Percentiles rank a stretch among this genome's conserved stretches.
Evolutionary conservation across 2,329 filamentous ascomycete species (phyloP).

Genomic region (Fusarium transvaalense): DNA sequence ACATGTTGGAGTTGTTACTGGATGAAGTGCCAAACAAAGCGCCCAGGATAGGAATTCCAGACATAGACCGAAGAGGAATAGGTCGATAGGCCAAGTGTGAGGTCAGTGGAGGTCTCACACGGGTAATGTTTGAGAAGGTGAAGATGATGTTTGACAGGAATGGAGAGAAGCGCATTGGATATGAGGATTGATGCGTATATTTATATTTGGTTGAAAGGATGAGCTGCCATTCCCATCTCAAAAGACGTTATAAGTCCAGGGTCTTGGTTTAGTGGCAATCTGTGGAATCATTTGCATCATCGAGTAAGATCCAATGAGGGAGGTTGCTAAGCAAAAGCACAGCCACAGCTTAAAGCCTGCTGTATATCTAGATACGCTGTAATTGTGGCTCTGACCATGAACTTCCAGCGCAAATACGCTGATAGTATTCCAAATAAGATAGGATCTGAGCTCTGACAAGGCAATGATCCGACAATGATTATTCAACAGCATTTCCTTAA

Average conservation of each 20-base stretch:
- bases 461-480: neutral
- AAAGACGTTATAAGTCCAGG: conserved; percentile 19
- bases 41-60: conserved; percentile 81
- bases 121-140: conserved; percentile 61
- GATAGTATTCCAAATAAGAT: conserved; percentile 8
- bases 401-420: conserved; percentile 14
- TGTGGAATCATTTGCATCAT: conserved; percentile 50
- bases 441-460: neutral
- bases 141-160: conserved; percentile 62
- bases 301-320: conserved; percentile 19
- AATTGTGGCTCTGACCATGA: neutral
- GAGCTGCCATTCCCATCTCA: conserved; percentile 1
- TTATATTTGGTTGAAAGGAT: conserved; percentile 27
- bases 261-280: conserved; percentile 17
- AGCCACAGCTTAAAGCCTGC: conserved; percentile 25
- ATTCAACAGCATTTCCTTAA: conserved; percentile 6
- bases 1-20: conserved; percentile 67
- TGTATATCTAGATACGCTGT: conserved; percentile 3
- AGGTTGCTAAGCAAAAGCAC: conserved; percentile 15
- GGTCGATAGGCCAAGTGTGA: conserved; percentile 45
- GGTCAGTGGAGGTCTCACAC: conserved; percentile 50
- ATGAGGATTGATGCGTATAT: conserved; percentile 5
- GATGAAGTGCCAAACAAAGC: conserved; percentile 78
- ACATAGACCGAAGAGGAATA: conserved; percentile 69
- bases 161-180: conserved; percentile 63